Conservation (phyloP, 1,139 yeast genomes). For the Candida labiduridarum region DNA sequence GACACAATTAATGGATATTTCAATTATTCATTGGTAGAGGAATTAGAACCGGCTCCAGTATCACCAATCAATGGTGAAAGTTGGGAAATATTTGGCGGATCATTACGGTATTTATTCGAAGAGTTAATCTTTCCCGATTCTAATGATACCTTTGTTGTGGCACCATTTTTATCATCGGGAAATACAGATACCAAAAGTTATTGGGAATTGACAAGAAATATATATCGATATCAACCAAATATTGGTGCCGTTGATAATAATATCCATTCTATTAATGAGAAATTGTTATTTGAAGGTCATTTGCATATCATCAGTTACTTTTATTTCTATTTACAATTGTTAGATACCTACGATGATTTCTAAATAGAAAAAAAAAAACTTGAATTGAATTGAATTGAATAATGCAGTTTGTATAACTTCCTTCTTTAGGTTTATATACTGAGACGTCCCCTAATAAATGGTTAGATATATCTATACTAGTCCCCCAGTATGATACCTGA, state of each 20-base stretch:
- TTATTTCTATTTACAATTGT: conserved; percentile 41
- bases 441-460: no score
- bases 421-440: no score
- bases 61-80: conserved; percentile 48
- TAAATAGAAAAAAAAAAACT: background rate
- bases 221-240: conserved; percentile 40
- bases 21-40: conserved; percentile 34
- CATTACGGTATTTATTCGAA: conserved; percentile 58
- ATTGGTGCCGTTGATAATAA: conserved; percentile 20
- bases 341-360: conserved; percentile 19
- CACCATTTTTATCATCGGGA: conserved; percentile 40
- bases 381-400: no score
- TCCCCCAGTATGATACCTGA: no score
- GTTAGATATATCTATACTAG: no score
- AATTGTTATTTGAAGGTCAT: conserved; percentile 28
- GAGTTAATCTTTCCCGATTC: conserved; percentile 37
- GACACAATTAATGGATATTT: conserved; percentile 46
- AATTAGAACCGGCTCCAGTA: conserved; percentile 62
- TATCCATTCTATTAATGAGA: conserved; percentile 41
- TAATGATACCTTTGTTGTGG: conserved; percentile 29
- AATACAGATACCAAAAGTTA: conserved; percentile 46
- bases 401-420: no score
- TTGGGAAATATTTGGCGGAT: conserved; percentile 61
- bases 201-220: conserved; percentile 43
- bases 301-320: conserved; percentile 34